phyloP scores from a whole-genome alignment of 345 rosid species.

The Salix suchowensis region DNA sequence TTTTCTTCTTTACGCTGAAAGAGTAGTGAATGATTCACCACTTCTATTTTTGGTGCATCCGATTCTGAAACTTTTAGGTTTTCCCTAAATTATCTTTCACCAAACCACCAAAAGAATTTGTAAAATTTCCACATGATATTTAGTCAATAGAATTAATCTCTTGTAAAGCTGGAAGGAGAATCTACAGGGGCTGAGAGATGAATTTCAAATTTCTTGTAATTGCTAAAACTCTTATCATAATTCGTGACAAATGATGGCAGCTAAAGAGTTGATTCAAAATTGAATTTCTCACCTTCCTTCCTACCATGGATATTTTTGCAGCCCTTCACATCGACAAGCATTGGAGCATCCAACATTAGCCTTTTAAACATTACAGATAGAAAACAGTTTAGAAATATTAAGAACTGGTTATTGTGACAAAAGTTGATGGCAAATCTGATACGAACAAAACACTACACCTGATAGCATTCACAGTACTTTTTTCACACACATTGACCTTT shows the following conservation, averaged over 20 bases:
- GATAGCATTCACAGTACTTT: slow-evolving; percentile 74
- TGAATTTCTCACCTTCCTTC: slow-evolving; percentile 43
- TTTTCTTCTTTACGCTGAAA: neutral
- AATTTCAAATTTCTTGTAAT: neutral
- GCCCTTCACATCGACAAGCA: slow-evolving; percentile 63
- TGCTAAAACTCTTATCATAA: neutral
- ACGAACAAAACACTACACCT: slow-evolving; percentile 30
- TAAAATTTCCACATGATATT: neutral
- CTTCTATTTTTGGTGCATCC: neutral
- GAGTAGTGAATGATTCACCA: neutral
- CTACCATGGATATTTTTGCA: slow-evolving; percentile 55
- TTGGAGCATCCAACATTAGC: slow-evolving; percentile 60
- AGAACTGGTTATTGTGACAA: neutral
- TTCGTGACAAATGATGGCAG: neutral
- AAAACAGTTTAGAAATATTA: neutral
- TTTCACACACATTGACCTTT: slow-evolving; percentile 56
- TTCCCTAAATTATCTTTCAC: neutral
- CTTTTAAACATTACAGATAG: slow-evolving; percentile 16
- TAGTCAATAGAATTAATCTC: neutral
- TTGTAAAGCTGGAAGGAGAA: neutral
- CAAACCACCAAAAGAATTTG: neutral
- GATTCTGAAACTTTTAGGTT: neutral
- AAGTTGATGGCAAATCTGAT: neutral
- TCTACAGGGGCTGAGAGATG: neutral
- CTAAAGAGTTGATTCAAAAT: neutral